These are phyloP conservation scores for Lathyrus oleraceus DNA, from an alignment of 306 rosid genomes.

Conservation along the genomic window DNA sequence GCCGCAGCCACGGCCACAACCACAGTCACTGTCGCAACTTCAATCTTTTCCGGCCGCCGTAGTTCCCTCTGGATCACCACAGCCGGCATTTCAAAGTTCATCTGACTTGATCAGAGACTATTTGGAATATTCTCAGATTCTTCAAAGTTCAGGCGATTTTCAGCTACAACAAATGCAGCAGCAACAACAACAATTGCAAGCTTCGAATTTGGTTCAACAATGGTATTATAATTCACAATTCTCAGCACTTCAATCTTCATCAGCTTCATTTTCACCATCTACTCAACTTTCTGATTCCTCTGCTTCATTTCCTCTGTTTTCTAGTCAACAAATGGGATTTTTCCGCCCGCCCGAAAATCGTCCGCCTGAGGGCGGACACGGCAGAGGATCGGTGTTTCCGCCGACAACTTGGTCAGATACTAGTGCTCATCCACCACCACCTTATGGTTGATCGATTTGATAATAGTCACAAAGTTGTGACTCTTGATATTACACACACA, in stretches of 20 bases:
- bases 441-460: conserved; percentile 50
- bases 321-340: conserved; percentile 47
- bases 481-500: neutral
- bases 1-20: conserved; percentile 34
- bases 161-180: conserved; percentile 32
- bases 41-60: conserved; percentile 22
- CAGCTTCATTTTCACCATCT: conserved; percentile 33
- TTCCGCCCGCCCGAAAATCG: conserved; percentile 46
- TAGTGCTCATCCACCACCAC: conserved; percentile 48
- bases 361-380: conserved; percentile 27
- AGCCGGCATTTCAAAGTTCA: conserved; percentile 32
- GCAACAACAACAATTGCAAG: conserved; percentile 22
- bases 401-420: conserved; percentile 66
- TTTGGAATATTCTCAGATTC: conserved; percentile 67
- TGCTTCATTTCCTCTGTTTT: conserved; percentile 61
- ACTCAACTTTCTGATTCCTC: conserved; percentile 58
- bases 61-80: conserved; percentile 1
- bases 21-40: conserved; percentile 10
- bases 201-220: conserved; percentile 55
- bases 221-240: conserved; percentile 59
- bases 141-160: conserved; percentile 63
- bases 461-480: neutral
- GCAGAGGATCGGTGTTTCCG: conserved; percentile 33
- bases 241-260: conserved; percentile 46
- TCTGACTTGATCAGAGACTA: conserved; percentile 57